A percentile compares a stretch with the other conserved stretches of the same genome.
phyloP scores from a whole-genome alignment of 2,329 filamentous ascomycete genomes.

The Helotiales sp. region DNA sequence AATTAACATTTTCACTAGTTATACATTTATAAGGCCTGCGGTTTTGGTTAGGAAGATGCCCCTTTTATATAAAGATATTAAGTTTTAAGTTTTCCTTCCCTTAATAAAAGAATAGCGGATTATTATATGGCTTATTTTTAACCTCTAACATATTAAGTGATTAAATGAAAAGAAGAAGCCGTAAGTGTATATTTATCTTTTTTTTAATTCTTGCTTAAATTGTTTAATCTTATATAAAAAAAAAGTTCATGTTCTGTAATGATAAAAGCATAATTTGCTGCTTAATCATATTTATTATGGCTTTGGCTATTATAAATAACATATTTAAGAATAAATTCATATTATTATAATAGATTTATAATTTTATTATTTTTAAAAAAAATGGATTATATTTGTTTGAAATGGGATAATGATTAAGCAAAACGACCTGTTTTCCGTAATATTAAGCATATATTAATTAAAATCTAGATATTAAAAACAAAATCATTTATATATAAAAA shows the following conservation, averaged over 20 bases:
- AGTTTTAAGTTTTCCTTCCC: conserved; percentile 38
- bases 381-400: conserved; percentile 32
- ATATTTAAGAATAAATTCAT: conserved; percentile 36
- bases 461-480: conserved; percentile 32
- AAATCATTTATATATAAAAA: conserved; percentile 48
- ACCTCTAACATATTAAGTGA: conserved; percentile 39
- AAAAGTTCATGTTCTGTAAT: conserved; percentile 38
- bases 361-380: conserved; percentile 31
- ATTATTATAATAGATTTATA: conserved; percentile 34
- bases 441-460: conserved; percentile 25
- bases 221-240: conserved; percentile 28
- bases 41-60: conserved; percentile 33
- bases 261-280: conserved; percentile 32
- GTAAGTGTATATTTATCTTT: conserved; percentile 22
- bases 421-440: conserved; percentile 36
- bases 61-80: conserved; percentile 38
- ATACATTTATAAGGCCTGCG: conserved; percentile 35
- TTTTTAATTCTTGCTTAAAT: neutral
- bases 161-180: conserved; percentile 32
- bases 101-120: conserved; percentile 25
- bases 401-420: conserved; percentile 34
- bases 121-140: conserved; percentile 35
- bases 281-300: conserved; percentile 33
- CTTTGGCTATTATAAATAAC: conserved; percentile 37
- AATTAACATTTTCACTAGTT: conserved; percentile 34